Evolutionary conservation across 345 rosid species (phyloP).

Genomic region (Camelina laxa): DNA sequence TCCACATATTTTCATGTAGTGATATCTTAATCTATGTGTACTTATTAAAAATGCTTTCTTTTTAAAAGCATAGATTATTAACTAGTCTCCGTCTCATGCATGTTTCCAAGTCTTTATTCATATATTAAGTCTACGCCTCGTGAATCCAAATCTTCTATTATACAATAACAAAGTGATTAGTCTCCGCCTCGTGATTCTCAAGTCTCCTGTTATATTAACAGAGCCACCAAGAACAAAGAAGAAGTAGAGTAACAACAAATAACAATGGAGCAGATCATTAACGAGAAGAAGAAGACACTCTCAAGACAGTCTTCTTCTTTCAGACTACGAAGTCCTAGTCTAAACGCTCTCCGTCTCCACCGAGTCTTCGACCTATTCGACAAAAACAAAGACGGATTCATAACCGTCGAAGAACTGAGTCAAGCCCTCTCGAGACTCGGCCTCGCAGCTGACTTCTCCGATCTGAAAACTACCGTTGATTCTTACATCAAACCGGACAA

Average conservation of each 20-base stretch:
- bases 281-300: conserved; percentile 40
- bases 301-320: conserved; percentile 51
- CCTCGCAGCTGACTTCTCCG: conserved; percentile 59
- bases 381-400: conserved; percentile 69
- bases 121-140: conserved; percentile 12
- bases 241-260: background rate
- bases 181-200: conserved; percentile 20
- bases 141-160: conserved; percentile 3
- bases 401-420: conserved; percentile 63
- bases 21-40: too few relatives aligned
- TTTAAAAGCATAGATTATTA: too few relatives aligned
- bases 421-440: conserved; percentile 70
- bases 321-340: conserved; percentile 58
- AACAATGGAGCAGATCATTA: conserved; percentile 29
- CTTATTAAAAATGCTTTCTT: too few relatives aligned
- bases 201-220: conserved; percentile 14
- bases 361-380: conserved; percentile 84
- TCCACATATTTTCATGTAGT: too few relatives aligned
- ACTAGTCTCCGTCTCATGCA: too few relatives aligned
- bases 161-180: background rate
- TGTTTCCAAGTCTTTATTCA: too few relatives aligned
- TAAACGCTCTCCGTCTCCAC: conserved; percentile 70
- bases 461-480: conserved; percentile 59
- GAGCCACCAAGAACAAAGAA: background rate
- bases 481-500: conserved; percentile 58